phyloP scores from a whole-genome alignment of 176 grass and related monocot genomes.

The Oryza longistaminata region DNA sequence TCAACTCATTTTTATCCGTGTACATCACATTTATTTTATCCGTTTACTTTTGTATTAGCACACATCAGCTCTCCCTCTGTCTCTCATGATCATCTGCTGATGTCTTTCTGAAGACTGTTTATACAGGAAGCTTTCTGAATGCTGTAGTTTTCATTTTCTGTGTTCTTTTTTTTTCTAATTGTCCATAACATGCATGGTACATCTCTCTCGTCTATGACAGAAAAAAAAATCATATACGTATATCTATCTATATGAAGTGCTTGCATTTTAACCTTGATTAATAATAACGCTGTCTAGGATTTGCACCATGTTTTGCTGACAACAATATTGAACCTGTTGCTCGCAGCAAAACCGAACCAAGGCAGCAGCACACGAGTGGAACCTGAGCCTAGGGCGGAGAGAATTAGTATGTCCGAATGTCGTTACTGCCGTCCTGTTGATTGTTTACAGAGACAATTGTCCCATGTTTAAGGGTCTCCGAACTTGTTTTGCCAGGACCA shows the following conservation, averaged over 20 bases:
- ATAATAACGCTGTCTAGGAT: background rate
- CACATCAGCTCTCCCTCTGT: constrained; percentile 25
- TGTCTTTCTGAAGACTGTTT: background rate
- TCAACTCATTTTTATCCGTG: background rate
- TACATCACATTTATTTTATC: background rate
- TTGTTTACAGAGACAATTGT: constrained; percentile 16
- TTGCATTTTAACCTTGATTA: background rate
- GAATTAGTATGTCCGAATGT: constrained; percentile 16
- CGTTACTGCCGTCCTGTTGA: constrained; percentile 10
- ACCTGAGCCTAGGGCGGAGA: constrained; percentile 31
- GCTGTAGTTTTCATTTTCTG: background rate
- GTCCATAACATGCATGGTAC: background rate
- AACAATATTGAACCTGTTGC: constrained; percentile 42
- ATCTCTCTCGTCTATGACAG: background rate
- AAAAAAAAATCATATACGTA: no score
- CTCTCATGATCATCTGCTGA: constrained; percentile 18
- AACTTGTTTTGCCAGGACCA: background rate
- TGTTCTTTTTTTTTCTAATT: background rate
- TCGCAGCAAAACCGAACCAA: background rate
- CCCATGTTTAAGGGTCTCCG: constrained; percentile 37
- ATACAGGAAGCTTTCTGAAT: background rate
- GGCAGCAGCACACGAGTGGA: constrained; percentile 40
- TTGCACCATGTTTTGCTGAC: background rate
- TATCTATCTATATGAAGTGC: background rate
- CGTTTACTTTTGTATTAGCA: constrained; percentile 12